Evolutionary conservation across 2,329 filamentous ascomycete species (phyloP), one percentile per base, ranked within the genome.

Genomic region (Beauveria varroae): DNA sequence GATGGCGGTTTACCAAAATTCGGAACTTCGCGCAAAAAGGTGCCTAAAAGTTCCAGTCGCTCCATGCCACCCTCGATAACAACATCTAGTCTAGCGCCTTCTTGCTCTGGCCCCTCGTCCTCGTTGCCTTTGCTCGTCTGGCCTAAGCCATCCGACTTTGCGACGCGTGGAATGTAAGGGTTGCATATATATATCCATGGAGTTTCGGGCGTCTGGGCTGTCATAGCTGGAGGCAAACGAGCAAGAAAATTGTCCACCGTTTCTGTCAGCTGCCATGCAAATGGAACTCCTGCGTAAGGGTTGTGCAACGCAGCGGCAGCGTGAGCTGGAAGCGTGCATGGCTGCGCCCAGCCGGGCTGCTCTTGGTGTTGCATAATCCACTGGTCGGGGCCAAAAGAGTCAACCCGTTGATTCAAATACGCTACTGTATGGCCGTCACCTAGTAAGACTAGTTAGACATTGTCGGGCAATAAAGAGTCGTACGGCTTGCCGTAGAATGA

Each of bases 121-220:
- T 81, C 78, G 59, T 79, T 78, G 1, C 78, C 79, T 47, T 70
- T 74, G 59, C 77, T 71, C 16, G 63, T 62, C 62, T 77, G 75
- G 58, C 71, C 76, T 41, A 72, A 64, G 5, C 71, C 70, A 30
- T 68, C 66, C 8, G 62, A 63, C 62, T 71, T 76, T 50, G 68
- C 65, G 18, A 73, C 73, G 5, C 73, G 72, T 3, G 70, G 68
- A 63, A 76, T 77, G 67, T 81, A 81, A 0, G 87, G 88, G 70
- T 91, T 91, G 57, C 80, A 81, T 47, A 89, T 82, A 76, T 82
- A 91, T 53, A 96, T 90, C 88, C 90, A 95, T 0, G 81, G 81
- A 3, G 81, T 78, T 0, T 74, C 66, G 0, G 68, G 68, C 1
- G 71, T 73, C 3, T 74, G 70, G 2, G 77, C 72, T 1, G 86